Conservation (phyloP, 768 basidiomycete species). For the Hericium erinaceus region DNA sequence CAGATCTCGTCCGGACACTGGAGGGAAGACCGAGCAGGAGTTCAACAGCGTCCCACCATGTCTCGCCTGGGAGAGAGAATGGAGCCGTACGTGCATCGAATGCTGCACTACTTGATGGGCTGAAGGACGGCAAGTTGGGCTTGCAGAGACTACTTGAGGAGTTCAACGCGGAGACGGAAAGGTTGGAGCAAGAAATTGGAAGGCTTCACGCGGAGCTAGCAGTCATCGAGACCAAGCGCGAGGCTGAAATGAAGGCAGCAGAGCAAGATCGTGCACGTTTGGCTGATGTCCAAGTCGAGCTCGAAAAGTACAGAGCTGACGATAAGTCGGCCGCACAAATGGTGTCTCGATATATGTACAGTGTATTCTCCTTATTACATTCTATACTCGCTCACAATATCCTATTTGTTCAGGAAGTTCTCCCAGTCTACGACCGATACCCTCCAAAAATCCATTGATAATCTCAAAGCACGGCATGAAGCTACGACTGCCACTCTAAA, state of each 20-base stretch:
- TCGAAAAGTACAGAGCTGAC: constrained; percentile 49
- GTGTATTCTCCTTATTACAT: background rate
- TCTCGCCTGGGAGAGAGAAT: constrained; percentile 3
- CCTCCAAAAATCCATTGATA: constrained; percentile 50
- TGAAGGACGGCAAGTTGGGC: constrained; percentile 39
- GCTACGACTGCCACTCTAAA: constrained; percentile 52
- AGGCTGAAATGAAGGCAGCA: constrained; percentile 35
- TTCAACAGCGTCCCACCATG: constrained; percentile 4
- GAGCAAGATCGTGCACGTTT: constrained; percentile 37
- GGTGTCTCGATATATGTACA: constrained; percentile 80
- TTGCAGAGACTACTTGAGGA: constrained; percentile 41
- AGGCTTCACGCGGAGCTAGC: constrained; percentile 37
- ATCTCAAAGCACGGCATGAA: constrained; percentile 52
- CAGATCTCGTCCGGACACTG: constrained; percentile 58
- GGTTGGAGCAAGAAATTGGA: constrained; percentile 33
- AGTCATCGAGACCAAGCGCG: constrained; percentile 29
- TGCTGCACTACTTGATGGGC: constrained; percentile 16
- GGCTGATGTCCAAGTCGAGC: constrained; percentile 36
- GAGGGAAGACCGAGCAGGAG: constrained; percentile 35
- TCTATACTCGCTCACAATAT: background rate
- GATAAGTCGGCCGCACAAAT: constrained; percentile 74
- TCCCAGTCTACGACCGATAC: constrained; percentile 65
- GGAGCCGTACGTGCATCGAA: constrained; percentile 3
- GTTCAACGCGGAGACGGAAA: constrained; percentile 38
- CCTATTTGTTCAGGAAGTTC: constrained; percentile 54